A percentile compares a stretch with the other conserved stretches of the same genome.
phyloP scores from a whole-genome alignment of 306 rosid genomes.

The Arachis hypogaea region DNA sequence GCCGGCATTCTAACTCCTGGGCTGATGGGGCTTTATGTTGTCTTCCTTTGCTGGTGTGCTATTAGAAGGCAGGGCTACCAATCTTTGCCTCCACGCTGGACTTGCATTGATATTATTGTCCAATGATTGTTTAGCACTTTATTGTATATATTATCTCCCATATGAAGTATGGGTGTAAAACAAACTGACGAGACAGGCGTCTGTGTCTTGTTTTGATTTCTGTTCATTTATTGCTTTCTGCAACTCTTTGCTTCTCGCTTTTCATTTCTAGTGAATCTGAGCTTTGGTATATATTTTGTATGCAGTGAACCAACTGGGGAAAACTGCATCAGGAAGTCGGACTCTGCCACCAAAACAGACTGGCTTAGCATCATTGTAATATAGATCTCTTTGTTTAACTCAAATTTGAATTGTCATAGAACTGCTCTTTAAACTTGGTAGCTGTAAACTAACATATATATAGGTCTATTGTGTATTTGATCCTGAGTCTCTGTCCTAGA shows the following conservation, averaged over 20 bases:
- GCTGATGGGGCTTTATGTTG: slow-evolving; percentile 95
- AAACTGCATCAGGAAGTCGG: slow-evolving; percentile 73
- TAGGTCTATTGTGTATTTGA: slow-evolving; percentile 5
- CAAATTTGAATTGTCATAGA: slow-evolving; percentile 24
- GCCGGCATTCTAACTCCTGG: slow-evolving; percentile 93
- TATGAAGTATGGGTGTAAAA: slow-evolving; percentile 24
- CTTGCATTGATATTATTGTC: slow-evolving; percentile 13
- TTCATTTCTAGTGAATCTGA: slow-evolving; percentile 34
- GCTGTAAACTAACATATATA: slow-evolving; percentile 4
- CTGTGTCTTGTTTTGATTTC: slow-evolving; percentile 26
- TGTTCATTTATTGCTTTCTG: slow-evolving; percentile 3
- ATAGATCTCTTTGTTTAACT: slow-evolving; percentile 23
- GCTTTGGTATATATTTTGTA: slow-evolving; percentile 2
- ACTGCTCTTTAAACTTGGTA: slow-evolving; percentile 16
- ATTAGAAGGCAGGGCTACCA: slow-evolving; percentile 74
- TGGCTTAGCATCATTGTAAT: slow-evolving; percentile 94
- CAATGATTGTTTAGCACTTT: slow-evolving; percentile 18
- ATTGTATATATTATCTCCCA: slow-evolving; percentile 11
- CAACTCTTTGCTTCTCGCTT: slow-evolving; percentile 22
- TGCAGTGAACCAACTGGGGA: slow-evolving; percentile 88
- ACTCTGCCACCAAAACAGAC: slow-evolving; percentile 65
- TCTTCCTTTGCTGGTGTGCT: slow-evolving; percentile 98
- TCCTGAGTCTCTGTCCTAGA: not conserved
- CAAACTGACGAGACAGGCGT: slow-evolving; percentile 14
- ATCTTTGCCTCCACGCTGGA: slow-evolving; percentile 10